phyloP scores from a whole-genome alignment of 2,329 filamentous ascomycete species.

The Aureobasidium sp. region DNA sequence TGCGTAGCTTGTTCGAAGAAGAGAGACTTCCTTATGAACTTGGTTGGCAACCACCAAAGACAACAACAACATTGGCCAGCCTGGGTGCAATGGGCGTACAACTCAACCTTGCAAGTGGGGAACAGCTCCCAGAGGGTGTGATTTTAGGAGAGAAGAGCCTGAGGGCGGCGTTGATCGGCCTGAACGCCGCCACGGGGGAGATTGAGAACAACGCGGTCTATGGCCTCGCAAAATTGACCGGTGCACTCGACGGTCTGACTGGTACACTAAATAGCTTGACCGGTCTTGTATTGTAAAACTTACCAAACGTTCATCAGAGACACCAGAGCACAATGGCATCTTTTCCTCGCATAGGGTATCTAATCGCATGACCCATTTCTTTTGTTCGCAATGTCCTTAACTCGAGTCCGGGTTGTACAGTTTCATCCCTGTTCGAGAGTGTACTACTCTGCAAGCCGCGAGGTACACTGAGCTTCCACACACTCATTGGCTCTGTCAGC shows the following conservation, averaged over 20 bases:
- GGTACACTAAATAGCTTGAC: neutral
- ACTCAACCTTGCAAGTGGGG: conserved; percentile 1
- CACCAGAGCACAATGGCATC: neutral
- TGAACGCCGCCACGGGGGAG: conserved; percentile 2
- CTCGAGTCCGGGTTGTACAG: neutral
- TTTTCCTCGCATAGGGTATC: neutral
- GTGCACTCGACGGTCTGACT: neutral
- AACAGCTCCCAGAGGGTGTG: neutral
- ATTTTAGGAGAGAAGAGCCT: neutral
- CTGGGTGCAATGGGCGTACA: neutral
- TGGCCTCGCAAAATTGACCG: neutral
- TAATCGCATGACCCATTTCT: neutral
- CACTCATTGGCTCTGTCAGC: neutral
- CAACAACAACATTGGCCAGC: neutral
- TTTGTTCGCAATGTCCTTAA: neutral
- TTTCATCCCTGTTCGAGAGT: neutral
- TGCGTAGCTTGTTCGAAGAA: conserved; percentile 29
- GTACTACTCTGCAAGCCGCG: neutral
- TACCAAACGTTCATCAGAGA: neutral
- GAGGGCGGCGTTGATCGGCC: neutral
- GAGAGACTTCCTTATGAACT: conserved; percentile 29
- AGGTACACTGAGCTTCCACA: neutral
- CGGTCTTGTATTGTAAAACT: neutral
- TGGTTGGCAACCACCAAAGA: conserved; percentile 23
- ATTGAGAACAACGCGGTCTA: neutral